A percentile compares a stretch with the other conserved stretches of the same genome.
phyloP scores from a whole-genome alignment of 148 eudicot species.

The Diospyros lotus region DNA sequence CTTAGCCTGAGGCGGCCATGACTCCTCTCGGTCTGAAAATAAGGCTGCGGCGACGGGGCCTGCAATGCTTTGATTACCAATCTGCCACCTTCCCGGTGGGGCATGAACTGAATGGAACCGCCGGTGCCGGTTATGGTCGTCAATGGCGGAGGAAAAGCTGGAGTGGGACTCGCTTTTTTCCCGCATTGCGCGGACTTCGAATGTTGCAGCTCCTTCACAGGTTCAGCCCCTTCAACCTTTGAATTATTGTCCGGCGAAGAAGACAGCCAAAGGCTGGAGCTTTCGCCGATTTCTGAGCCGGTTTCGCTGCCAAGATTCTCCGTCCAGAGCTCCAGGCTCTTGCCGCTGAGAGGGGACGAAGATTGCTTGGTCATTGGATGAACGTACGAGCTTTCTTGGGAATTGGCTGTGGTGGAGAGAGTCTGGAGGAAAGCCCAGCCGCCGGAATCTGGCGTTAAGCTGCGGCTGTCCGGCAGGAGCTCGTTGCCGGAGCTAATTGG shows the following conservation, averaged over 20 bases:
- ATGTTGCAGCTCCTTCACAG: not conserved
- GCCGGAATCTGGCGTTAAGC: not conserved
- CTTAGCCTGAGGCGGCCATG: slow-evolving; percentile 37
- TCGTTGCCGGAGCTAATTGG: not conserved
- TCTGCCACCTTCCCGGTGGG: slow-evolving; percentile 48
- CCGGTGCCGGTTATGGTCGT: slow-evolving; percentile 43
- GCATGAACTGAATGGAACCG: slow-evolving; percentile 28
- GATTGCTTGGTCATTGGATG: slow-evolving; percentile 24
- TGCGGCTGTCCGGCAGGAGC: not conserved
- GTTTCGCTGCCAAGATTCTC: slow-evolving; percentile 50
- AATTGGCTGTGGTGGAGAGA: not conserved
- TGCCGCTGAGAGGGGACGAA: slow-evolving; percentile 25
- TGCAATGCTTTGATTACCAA: slow-evolving; percentile 51
- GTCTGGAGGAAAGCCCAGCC: not conserved
- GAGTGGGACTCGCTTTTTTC: not conserved
- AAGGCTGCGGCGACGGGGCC: slow-evolving; percentile 20
- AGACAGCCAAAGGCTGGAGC: slow-evolving; percentile 10
- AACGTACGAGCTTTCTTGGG: slow-evolving; percentile 13
- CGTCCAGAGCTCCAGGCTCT: slow-evolving; percentile 44
- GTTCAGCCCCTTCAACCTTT: not conserved
- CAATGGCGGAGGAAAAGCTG: slow-evolving; percentile 61
- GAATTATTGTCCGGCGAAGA: not conserved
- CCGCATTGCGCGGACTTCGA: not conserved
- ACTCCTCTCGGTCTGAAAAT: slow-evolving; percentile 44
- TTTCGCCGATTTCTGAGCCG: slow-evolving; percentile 26